Base-by-base conservation (phyloP, 805 yeast species). In the Wickerhamiella australiensis region DNA sequence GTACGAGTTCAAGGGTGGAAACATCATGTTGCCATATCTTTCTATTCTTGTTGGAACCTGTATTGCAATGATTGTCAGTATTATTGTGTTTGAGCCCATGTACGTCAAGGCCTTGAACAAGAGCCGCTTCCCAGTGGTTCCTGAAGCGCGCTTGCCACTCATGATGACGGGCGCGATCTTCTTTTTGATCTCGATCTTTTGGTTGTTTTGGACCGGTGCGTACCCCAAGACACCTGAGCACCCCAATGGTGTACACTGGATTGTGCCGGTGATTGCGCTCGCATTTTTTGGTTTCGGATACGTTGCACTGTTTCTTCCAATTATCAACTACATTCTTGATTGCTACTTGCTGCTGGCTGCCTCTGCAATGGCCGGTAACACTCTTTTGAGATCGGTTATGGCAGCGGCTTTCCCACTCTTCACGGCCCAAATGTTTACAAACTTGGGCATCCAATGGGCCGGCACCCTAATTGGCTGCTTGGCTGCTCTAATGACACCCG, bases 141-240 rank as follows among this genome's bases (percentile, higher is more conserved):
- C 96, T 0, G 96, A 87, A 65, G 82, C 78, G 40, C 76, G 95
- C 63, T 69, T 87, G 54, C 77, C 79, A n/a, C 79, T 88, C 33
- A 77, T 86, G 82, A 75, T 85, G 65, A 65, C 73, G 29, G 88
- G 94, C 31, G 77, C 80, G 20, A 54, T 82, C 46, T 60, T 73
- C 6, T 85, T 85, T 68, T 81, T 90, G 31, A 69, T 78, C 50
- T 95, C 95, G 49, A 69, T 87, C 53, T 72, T 87, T 58, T 85
- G 94, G 95, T 71, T 87, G 61, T 77, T 85, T 52, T 87, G 96
- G 95, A 71, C 88, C 11, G 95, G 95, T 61, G 74, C 77, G 55
- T 87, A 79, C 64, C 80, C 76, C 45, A 65, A 79, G 33, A 65
- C 65, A 40, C 23, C 47, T 2, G 65, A 79, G 35, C 65, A 65